Conservation (phyloP, 163 green algal species). For the Volvox carteri region DNA sequence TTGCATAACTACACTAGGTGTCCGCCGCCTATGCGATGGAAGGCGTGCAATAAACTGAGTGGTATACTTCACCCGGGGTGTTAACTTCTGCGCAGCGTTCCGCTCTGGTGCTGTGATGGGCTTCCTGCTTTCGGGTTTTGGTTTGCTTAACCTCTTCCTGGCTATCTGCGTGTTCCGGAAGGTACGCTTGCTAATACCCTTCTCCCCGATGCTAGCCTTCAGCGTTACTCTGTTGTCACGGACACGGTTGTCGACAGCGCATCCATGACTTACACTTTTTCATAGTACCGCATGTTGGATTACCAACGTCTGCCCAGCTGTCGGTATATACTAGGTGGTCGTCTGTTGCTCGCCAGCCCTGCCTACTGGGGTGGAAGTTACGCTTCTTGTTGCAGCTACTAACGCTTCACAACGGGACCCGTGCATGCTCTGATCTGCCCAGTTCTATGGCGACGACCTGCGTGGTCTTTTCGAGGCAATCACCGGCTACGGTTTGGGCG, state of each 20-base stretch:
- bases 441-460: conserved; percentile 93
- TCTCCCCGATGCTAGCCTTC: background rate
- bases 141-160: conserved; percentile 95
- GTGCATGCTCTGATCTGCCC: too few relatives aligned
- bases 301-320: too few relatives aligned
- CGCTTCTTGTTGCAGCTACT: background rate
- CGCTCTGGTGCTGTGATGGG: conserved; percentile 98
- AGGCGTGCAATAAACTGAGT: too few relatives aligned
- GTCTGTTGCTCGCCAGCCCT: too few relatives aligned
- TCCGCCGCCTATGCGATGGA: too few relatives aligned
- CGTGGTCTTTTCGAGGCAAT: conserved; percentile 95
- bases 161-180: conserved; percentile 83
- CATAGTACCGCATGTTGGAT: too few relatives aligned
- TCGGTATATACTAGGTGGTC: too few relatives aligned
- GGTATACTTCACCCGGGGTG: background rate
- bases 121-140: conserved; percentile 94
- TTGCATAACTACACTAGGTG: too few relatives aligned
- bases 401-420: too few relatives aligned
- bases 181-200: conserved; percentile 53
- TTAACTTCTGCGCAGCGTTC: conserved; percentile 90
- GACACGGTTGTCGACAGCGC: too few relatives aligned
- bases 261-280: too few relatives aligned
- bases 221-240: background rate
- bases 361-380: background rate
- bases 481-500: conserved; percentile 97